Evolutionary conservation across 495 filamentous ascomycete species (phyloP).

Genomic region (Aspergillus bertholletiae): DNA sequence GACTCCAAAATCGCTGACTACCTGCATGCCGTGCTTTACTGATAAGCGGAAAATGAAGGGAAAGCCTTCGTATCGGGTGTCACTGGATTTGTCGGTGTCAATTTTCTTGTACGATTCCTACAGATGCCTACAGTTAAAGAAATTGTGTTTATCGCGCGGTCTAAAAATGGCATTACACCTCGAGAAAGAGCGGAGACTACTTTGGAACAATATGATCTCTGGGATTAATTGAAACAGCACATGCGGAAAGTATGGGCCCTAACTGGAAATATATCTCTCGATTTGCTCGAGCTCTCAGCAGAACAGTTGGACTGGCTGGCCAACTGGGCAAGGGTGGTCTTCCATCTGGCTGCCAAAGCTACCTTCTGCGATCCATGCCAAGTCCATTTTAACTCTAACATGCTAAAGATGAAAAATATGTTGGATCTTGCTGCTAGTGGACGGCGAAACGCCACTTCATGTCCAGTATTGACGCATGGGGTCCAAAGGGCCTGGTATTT

Average conservation of each 20-base stretch:
- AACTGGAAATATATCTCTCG: constrained; percentile 8
- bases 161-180: background rate
- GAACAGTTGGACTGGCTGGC: constrained; percentile 9
- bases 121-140: constrained; percentile 2
- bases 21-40: constrained; percentile 3
- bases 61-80: constrained; percentile 13
- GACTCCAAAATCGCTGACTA: background rate
- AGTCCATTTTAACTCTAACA: constrained; percentile 13
- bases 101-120: constrained; percentile 3
- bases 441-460: constrained; percentile 10
- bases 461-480: background rate
- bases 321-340: constrained; percentile 13
- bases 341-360: constrained; percentile 20
- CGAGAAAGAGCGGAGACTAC: background rate
- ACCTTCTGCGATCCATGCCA: constrained; percentile 20
- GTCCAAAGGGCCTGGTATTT: constrained; percentile 4
- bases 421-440: constrained; percentile 8
- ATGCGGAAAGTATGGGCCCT: constrained; percentile 9
- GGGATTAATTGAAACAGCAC: background rate
- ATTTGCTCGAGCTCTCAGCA: constrained; percentile 2
- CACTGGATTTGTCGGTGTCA: constrained; percentile 13
- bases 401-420: constrained; percentile 14
- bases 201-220: constrained; percentile 13
- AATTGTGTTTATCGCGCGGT: constrained; percentile 11
- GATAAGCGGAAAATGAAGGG: constrained; percentile 7